Conservation (phyloP, 78 protist genomes). For the Dictyostelium capitatum region DNA sequence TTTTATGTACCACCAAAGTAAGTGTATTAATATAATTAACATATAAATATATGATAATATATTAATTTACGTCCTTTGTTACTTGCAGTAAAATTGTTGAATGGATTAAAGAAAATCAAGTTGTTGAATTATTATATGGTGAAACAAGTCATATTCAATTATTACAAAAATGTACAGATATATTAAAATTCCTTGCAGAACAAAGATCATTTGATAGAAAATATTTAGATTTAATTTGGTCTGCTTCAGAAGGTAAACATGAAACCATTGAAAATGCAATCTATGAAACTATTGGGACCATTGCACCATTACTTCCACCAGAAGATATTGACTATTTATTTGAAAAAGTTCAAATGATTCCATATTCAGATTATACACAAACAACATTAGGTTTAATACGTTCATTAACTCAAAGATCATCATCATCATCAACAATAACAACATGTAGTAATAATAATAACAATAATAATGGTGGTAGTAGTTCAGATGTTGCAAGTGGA, state of each 20-base stretch:
- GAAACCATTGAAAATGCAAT: conserved; percentile 75
- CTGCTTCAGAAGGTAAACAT: conserved; percentile 80
- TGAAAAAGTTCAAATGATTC: conserved; percentile 56
- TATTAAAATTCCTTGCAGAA: conserved; percentile 64
- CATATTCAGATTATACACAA: conserved; percentile 21
- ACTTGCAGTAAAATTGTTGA: conserved; percentile 28
- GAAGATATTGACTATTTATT: conserved; percentile 64
- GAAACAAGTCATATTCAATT: conserved; percentile 80
- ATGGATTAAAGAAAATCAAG: conserved; percentile 76
- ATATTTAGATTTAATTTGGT: conserved; percentile 84
- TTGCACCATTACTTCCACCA: conserved; percentile 24
- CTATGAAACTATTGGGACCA: conserved; percentile 45
- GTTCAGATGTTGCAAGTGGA: background rate
- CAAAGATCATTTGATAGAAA: conserved; percentile 40
- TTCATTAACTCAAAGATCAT: conserved; percentile 24
- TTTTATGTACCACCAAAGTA: conserved; percentile 45
- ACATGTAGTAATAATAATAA: background rate
- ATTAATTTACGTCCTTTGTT: background rate
- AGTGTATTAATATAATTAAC: background rate
- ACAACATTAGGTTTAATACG: conserved; percentile 57
- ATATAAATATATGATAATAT: background rate
- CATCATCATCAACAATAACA: conserved; percentile 13
- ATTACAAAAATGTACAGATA: conserved; percentile 82
- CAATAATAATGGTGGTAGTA: background rate
- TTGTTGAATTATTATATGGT: conserved; percentile 83